phyloP scores from a whole-genome alignment of 1,284 basidiomycete genomes.

The Coniferiporia weirii region DNA sequence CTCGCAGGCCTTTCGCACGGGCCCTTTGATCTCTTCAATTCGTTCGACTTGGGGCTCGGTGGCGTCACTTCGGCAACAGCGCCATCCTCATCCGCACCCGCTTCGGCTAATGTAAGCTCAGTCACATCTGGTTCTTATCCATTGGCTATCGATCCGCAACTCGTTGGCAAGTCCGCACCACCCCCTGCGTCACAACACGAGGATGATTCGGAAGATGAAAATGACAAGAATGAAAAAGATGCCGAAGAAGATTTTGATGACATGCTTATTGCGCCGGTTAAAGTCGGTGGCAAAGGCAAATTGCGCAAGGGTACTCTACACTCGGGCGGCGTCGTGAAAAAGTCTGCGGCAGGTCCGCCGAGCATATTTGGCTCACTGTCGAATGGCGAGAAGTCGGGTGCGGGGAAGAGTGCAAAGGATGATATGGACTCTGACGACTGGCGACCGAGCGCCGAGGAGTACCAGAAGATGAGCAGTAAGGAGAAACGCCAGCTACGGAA shows the following conservation, averaged over 20 bases:
- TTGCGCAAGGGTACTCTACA: constrained; percentile 65
- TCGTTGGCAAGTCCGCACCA: constrained; percentile 42
- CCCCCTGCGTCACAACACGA: constrained; percentile 20
- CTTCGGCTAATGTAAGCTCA: too few species aligned
- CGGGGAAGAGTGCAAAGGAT: constrained; percentile 31
- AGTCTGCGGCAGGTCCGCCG: constrained; percentile 29
- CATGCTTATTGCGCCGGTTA: constrained; percentile 34
- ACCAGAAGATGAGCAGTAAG: constrained; percentile 92
- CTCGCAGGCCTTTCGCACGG: constrained; percentile 28
- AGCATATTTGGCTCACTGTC: constrained; percentile 33
- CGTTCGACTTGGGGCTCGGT: constrained; percentile 12
- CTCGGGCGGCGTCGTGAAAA: constrained; percentile 67
- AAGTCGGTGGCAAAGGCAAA: constrained; percentile 58
- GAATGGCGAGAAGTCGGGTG: constrained; percentile 13
- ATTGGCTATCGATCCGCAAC: constrained; percentile 48
- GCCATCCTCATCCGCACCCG: too few species aligned
- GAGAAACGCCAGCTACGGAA: constrained; percentile 96
- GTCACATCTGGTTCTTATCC: constrained; percentile 24
- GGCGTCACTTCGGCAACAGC: background rate
- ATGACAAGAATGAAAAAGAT: constrained; percentile 7
- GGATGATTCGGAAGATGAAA: constrained; percentile 21
- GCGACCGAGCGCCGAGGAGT: constrained; percentile 87
- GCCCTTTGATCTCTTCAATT: constrained; percentile 37
- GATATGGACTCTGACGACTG: constrained; percentile 65
- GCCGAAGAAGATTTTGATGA: constrained; percentile 29